Evolutionary conservation across 2,329 filamentous ascomycete genomes (phyloP).

Genomic region (Ophiosphaerella narmari): DNA sequence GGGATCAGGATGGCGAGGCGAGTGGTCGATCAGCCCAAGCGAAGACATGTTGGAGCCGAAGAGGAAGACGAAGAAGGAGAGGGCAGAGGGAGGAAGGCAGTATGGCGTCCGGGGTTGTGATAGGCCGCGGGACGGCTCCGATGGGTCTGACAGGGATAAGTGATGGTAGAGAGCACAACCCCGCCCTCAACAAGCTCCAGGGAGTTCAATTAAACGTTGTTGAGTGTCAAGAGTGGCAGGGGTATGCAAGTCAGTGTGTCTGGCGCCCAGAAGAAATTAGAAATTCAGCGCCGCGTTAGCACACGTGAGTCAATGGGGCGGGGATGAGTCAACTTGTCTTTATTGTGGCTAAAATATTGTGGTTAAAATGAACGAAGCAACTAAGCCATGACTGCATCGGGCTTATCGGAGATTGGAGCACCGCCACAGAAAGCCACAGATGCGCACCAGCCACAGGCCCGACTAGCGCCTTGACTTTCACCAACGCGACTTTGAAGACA

Average conservation of each 20-base stretch:
- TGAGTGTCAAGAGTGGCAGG: no score
- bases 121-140: not conserved
- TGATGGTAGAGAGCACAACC: not conserved
- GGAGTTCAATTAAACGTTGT: no score
- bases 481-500: conserved; percentile 22
- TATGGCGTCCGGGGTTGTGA: no score
- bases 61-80: not conserved
- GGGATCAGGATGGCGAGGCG: conserved; percentile 80
- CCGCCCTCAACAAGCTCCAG: no score
- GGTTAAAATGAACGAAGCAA: not conserved
- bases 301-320: not conserved
- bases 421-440: not conserved
- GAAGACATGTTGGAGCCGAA: conserved; percentile 45
- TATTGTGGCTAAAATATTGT: conserved; percentile 14
- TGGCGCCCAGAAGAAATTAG: no score
- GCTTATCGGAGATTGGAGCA: conserved; percentile 1
- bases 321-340: conserved; percentile 22
- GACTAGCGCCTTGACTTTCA: conserved; percentile 13
- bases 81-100: no score
- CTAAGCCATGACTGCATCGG: not conserved
- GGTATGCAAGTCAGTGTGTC: no score
- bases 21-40: conserved; percentile 72
- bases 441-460: conserved; percentile 1
- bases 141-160: not conserved
- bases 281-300: no score